These are phyloP conservation scores for Moesziomyces antarcticus DNA, from an alignment of 1,284 basidiomycete genomes.

Conservation along the genomic window DNA sequence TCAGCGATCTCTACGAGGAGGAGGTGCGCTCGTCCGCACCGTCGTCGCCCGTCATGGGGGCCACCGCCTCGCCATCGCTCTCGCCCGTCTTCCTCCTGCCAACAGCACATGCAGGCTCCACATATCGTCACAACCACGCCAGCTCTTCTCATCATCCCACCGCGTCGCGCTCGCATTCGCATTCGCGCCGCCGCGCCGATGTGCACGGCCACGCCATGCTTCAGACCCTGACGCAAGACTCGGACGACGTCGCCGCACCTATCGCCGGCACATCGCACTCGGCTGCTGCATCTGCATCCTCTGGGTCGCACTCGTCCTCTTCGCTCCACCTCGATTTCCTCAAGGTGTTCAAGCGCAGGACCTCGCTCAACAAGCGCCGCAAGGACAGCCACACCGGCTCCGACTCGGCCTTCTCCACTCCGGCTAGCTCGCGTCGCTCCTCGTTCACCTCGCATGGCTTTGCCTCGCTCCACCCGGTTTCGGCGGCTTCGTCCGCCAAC, in stretches of 20 bases:
- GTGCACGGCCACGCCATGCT: constrained; percentile 15
- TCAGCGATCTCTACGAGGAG: constrained; percentile 51
- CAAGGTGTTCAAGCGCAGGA: constrained; percentile 19
- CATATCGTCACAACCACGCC: constrained; percentile 4
- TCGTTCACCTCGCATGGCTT: constrained; percentile 37
- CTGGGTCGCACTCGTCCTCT: constrained; percentile 2
- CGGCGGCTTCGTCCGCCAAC: constrained; percentile 33
- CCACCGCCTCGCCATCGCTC: constrained; percentile 9
- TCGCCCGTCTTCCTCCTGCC: constrained; percentile 40
- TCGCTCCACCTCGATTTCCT: constrained; percentile 25
- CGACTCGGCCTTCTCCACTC: constrained; percentile 36
- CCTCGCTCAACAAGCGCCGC: constrained; percentile 7
- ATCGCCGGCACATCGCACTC: constrained; percentile 1
- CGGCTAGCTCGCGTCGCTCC: constrained; percentile 27
- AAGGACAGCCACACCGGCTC: constrained; percentile 5
- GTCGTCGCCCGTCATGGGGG: constrained; percentile 35
- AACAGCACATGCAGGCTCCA: constrained; percentile 8
- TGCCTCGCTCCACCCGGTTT: constrained; percentile 20
- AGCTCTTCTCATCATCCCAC: constrained; percentile 1
- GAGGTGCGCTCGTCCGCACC: constrained; percentile 37
- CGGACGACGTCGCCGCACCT: constrained; percentile 16
- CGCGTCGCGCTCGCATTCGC: background rate
- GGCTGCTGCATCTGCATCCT: background rate
- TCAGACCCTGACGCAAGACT: constrained; percentile 26
- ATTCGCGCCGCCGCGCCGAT: constrained; percentile 10